Conservation (phyloP, 352 stramenopile species). For the Aphanomyces stellatus region DNA sequence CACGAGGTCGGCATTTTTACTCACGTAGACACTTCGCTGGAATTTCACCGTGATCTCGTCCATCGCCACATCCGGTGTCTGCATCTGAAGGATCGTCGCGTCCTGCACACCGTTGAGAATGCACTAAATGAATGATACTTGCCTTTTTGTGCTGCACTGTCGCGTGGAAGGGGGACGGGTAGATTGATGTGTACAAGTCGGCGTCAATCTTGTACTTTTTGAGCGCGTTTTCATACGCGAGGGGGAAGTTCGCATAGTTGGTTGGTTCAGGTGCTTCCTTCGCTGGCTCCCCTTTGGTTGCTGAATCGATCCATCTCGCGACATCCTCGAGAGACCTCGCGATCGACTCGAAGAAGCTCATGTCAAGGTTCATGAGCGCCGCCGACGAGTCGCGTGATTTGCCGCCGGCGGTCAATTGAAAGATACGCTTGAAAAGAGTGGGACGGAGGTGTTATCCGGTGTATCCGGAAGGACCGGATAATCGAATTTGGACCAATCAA, state of each 20-base stretch:
- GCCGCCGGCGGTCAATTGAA: not conserved
- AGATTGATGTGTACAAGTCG: slow-evolving; percentile 1
- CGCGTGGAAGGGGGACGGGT: not conserved
- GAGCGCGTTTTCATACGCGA: not conserved
- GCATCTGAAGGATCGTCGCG: not conserved
- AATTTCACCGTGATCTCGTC: slow-evolving; percentile 5
- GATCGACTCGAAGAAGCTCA: slow-evolving; percentile 20
- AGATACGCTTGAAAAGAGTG: not conserved
- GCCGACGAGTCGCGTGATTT: not conserved
- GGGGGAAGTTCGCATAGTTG: not conserved
- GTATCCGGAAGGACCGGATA: not conserved
- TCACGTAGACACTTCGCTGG: not conserved
- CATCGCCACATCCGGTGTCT: not conserved
- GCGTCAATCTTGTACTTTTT: slow-evolving; percentile 21
- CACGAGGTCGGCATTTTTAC: not conserved
- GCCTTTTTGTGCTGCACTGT: not conserved
- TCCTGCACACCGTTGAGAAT: not conserved
- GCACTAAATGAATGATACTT: too few species aligned
- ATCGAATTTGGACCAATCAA: not conserved
- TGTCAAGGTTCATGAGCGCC: not conserved
- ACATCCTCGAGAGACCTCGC: not conserved
- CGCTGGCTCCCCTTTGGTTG: not conserved
- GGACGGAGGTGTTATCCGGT: not conserved
- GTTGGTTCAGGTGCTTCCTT: not conserved
- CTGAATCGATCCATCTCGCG: not conserved